Conservation (phyloP, 306 rosid species). For the Fragaria vesca region DNA sequence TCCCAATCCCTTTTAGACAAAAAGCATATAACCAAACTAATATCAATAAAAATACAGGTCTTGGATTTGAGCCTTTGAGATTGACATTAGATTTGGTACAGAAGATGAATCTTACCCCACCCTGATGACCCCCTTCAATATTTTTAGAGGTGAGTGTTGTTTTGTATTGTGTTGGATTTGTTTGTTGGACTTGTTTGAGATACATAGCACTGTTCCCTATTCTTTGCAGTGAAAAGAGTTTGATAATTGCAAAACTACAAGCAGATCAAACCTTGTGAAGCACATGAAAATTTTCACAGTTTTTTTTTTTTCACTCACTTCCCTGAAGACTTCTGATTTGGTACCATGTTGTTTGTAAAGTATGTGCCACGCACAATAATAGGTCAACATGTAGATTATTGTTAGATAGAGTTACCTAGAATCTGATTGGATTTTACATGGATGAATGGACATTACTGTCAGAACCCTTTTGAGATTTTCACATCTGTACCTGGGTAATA, state of each 20-base stretch:
- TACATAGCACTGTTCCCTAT: constrained; percentile 48
- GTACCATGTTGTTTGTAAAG: constrained; percentile 60
- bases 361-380: constrained; percentile 39
- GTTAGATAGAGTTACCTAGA: not conserved
- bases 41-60: constrained; percentile 22
- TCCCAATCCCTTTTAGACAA: constrained; percentile 45
- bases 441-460: constrained; percentile 2
- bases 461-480: not conserved
- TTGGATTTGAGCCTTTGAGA: constrained; percentile 26
- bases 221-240: constrained; percentile 47
- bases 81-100: constrained; percentile 49
- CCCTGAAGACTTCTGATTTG: constrained; percentile 54
- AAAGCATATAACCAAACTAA: constrained; percentile 36
- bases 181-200: constrained; percentile 52
- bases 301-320: constrained; percentile 25
- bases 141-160: constrained; percentile 44
- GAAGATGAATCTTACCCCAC: constrained; percentile 32
- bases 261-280: constrained; percentile 39
- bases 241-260: constrained; percentile 79
- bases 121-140: constrained; percentile 16
- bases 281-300: constrained; percentile 24
- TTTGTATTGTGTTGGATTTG: constrained; percentile 71
- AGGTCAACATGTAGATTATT: constrained; percentile 44
- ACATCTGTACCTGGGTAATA: not conserved
- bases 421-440: constrained; percentile 4